Evolutionary conservation across 2,329 filamentous ascomycete species (phyloP).

Genomic region (Cadophora gregata): DNA sequence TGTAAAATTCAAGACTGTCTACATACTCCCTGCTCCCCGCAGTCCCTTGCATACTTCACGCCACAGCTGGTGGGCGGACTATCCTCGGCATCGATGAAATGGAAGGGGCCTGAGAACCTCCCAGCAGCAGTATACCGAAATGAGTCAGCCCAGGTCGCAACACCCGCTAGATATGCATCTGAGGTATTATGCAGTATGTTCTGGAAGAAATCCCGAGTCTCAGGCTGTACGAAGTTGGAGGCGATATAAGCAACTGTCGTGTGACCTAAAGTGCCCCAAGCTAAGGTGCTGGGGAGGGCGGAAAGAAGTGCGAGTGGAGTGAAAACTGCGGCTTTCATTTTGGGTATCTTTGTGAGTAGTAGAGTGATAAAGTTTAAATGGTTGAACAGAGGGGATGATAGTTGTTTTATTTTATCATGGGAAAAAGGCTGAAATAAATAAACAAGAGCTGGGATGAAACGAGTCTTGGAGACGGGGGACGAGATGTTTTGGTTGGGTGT

Average conservation of each 20-base stretch:
- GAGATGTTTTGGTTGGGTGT: conserved; percentile 22
- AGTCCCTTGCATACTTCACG: conserved; percentile 65
- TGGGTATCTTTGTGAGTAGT: neutral
- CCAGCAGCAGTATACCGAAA: conserved; percentile 67
- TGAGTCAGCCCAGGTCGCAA: conserved; percentile 71
- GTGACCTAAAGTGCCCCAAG: conserved; percentile 60
- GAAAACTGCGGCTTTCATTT: conserved; percentile 11
- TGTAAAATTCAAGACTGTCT: neutral
- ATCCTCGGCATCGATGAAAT: conserved; percentile 74
- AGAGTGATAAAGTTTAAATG: neutral
- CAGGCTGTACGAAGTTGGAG: conserved; percentile 61
- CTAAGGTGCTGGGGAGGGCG: conserved; percentile 23
- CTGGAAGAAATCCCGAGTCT: conserved; percentile 63
- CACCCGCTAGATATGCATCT: conserved; percentile 63
- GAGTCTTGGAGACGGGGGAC: conserved; percentile 4
- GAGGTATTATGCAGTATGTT: conserved; percentile 59
- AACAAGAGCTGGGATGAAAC: conserved; percentile 12
- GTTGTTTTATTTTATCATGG: neutral
- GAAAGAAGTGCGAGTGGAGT: conserved; percentile 14
- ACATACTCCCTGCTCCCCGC: conserved; percentile 57
- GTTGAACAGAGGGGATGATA: neutral
- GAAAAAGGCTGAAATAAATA: conserved; percentile 6
- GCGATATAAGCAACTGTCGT: conserved; percentile 70
- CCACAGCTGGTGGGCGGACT: conserved; percentile 61
- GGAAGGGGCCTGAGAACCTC: conserved; percentile 65